Conservation (phyloP, 306 rosid species). For the Rubus parviflorus region DNA sequence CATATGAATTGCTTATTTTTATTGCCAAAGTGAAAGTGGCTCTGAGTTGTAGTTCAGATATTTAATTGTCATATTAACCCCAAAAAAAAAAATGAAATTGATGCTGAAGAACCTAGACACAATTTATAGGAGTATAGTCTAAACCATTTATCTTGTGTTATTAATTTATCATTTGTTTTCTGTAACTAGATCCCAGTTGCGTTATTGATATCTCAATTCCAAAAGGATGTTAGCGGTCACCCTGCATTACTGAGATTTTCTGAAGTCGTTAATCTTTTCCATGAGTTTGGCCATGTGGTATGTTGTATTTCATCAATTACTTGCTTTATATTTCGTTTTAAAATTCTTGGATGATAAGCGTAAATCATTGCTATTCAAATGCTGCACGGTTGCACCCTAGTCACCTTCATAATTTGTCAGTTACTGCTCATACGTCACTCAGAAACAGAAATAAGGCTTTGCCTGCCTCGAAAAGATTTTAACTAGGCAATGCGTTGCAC, state of each 20-base stretch:
- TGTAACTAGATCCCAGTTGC: slow-evolving; percentile 72
- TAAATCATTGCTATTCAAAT: background rate
- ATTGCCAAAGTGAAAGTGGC: background rate
- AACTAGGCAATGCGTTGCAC: background rate
- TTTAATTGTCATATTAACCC: background rate
- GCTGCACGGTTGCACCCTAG: background rate
- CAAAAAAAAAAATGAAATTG: background rate
- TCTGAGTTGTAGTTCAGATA: background rate
- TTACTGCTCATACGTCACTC: background rate
- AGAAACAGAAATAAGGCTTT: background rate
- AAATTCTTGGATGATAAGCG: background rate
- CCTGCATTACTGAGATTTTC: slow-evolving; percentile 82
- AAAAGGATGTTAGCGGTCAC: slow-evolving; percentile 52
- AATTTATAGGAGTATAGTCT: background rate
- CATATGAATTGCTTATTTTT: background rate
- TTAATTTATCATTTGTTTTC: slow-evolving; percentile 15
- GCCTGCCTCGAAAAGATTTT: background rate
- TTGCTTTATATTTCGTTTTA: slow-evolving; percentile 1
- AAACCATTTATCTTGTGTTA: background rate
- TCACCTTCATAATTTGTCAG: background rate
- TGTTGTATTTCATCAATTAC: slow-evolving; percentile 38
- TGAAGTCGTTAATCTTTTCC: slow-evolving; percentile 89
- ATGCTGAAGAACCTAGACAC: background rate
- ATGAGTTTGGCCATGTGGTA: slow-evolving; percentile 99
- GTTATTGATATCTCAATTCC: slow-evolving; percentile 67